Evolutionary conservation across 495 filamentous ascomycete species (phyloP).

Genomic region (Xylaria longipes): DNA sequence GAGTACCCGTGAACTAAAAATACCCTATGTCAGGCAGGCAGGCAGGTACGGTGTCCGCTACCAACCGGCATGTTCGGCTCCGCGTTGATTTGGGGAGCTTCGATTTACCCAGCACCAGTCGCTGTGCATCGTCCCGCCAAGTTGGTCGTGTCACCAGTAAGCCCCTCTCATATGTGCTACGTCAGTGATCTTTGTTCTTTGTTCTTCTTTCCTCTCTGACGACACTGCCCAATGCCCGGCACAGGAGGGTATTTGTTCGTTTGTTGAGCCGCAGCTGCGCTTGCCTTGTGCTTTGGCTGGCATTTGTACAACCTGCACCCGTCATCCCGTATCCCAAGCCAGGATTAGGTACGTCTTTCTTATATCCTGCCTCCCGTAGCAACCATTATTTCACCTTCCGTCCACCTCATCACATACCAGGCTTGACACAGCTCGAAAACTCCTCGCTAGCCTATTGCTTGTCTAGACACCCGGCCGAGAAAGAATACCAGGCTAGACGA

Average conservation of each 20-base stretch:
- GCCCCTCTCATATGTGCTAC: neutral
- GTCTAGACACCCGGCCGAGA: neutral
- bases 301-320: constrained; percentile 1
- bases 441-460: neutral
- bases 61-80: neutral
- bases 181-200: neutral
- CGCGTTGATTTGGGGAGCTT: neutral
- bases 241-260: neutral
- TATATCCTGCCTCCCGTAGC: neutral
- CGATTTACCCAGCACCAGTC: neutral
- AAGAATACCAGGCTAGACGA: neutral
- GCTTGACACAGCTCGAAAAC: neutral
- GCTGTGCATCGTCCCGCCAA: neutral
- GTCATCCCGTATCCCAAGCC: neutral
- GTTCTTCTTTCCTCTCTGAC: neutral
- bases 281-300: constrained; percentile 10
- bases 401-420: neutral
- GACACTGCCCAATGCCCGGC: neutral
- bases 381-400: neutral
- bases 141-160: constrained; percentile 1
- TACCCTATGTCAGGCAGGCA: neutral
- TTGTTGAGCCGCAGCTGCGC: constrained; percentile 9
- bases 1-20: constrained; percentile 1
- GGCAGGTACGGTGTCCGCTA: neutral
- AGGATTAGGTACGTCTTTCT: neutral